phyloP scores from a whole-genome alignment of 768 basidiomycete genomes.

The Lentinus tigrinus region DNA sequence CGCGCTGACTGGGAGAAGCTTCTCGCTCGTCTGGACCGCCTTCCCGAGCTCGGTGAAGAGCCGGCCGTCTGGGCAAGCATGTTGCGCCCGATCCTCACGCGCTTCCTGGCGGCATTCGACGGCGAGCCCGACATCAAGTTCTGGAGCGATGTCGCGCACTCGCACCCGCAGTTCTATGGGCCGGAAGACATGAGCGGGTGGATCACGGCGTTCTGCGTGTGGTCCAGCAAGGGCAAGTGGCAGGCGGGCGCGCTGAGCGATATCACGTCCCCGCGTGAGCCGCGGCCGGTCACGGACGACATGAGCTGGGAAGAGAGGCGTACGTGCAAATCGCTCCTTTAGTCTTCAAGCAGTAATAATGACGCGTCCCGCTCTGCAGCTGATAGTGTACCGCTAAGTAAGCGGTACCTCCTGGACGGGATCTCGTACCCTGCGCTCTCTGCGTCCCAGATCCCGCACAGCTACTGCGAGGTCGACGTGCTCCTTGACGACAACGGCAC shows the following conservation, averaged over 20 bases:
- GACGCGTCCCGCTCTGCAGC: too few species aligned
- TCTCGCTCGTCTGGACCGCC: constrained; percentile 18
- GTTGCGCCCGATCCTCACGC: constrained; percentile 28
- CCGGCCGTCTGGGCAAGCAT: constrained; percentile 26
- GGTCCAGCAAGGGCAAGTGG: constrained; percentile 10
- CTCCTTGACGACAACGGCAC: not conserved
- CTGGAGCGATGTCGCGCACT: constrained; percentile 10
- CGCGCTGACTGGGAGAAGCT: constrained; percentile 24
- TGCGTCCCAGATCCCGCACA: not conserved
- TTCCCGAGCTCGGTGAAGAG: constrained; percentile 24
- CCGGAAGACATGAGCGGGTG: constrained; percentile 9
- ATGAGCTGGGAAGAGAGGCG: not conserved
- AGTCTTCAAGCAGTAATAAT: too few species aligned
- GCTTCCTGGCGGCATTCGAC: constrained; percentile 30
- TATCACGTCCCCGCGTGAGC: not conserved
- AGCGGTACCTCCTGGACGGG: not conserved
- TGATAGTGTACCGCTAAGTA: not conserved
- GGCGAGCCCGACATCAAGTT: constrained; percentile 15
- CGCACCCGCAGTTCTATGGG: not conserved
- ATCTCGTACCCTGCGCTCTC: not conserved
- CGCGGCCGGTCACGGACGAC: not conserved
- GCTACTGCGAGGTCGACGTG: constrained; percentile 1
- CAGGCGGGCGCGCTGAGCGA: not conserved
- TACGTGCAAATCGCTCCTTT: not conserved
- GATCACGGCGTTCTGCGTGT: constrained; percentile 20